Percentiles rank a stretch among this genome's conserved stretches.
Evolutionary conservation across 768 basidiomycete species (phyloP).

Genomic region (Termitomyces sp.): DNA sequence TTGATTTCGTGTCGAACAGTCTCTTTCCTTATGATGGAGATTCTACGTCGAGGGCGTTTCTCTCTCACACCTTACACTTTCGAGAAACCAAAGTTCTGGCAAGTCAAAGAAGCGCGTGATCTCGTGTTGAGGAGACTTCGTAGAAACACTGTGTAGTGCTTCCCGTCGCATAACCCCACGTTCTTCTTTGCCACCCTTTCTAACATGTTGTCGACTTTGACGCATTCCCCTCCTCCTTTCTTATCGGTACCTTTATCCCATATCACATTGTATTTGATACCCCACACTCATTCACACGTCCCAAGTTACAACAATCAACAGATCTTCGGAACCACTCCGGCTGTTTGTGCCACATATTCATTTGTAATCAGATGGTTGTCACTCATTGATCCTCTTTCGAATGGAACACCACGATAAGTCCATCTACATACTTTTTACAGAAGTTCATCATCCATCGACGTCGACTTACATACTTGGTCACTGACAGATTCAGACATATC

Average conservation of each 20-base stretch:
- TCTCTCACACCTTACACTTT: constrained; percentile 43
- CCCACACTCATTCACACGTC: neutral
- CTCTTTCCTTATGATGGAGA: constrained; percentile 63
- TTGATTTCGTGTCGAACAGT: constrained; percentile 27
- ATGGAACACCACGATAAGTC: no score
- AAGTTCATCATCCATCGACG: no score
- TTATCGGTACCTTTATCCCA: neutral
- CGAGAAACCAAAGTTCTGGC: constrained; percentile 47
- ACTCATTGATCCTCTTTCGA: no score
- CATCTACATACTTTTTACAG: no score
- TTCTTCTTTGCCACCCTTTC: neutral
- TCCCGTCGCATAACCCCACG: neutral
- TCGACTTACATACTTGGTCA: no score
- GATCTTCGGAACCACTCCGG: neutral
- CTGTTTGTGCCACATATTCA: no score
- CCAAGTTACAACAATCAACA: neutral
- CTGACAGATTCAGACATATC: no score
- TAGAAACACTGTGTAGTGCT: constrained; percentile 30
- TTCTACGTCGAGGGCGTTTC: constrained; percentile 58
- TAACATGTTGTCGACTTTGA: neutral
- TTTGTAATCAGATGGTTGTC: no score
- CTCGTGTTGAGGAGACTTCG: constrained; percentile 33
- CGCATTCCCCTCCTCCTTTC: neutral
- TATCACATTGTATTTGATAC: neutral
- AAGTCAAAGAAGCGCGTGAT: constrained; percentile 36